Evolutionary conservation across 139 green algal species (phyloP), one percentile per base, ranked within the genome.

Genomic region (Chlamydomonas eustigma): DNA sequence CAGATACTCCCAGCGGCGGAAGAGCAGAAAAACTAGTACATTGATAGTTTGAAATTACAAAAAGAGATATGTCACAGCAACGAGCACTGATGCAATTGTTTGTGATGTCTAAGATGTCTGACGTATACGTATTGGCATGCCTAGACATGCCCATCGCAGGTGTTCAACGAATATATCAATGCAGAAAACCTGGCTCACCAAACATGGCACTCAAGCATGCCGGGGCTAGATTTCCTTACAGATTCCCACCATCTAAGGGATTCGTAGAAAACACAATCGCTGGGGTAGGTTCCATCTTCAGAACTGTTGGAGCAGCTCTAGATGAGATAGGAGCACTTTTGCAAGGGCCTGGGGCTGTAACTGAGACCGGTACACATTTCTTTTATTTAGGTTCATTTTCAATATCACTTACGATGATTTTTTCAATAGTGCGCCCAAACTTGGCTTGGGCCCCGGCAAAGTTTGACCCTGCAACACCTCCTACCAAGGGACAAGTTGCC

Each of bases 401-500:
- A n/a, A 3, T 72, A n/a, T 6, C 18, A 12, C 3, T 38, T 34
- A 44, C 34, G 65, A 44, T 44, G 65, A 44, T 34, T 18, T 68
- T 68, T 3, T 34, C 28, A 73, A 75, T 79, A 89, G 85, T 87
- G 28, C 66, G 77, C 4, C 85, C 85, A 34, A 89, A 89, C 79
- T 75, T 84, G 28, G 85, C 85, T 3, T 89, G 83, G 73, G 79
- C 81, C n/a, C 85, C 85, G 2, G 80, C 80, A 12, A 72, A 80
- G 34, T 70, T 39, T 0, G 68, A 81, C 44, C 50, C 77, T 30
- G 64, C 51, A 25, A 28, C 70, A 34, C 51, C 80, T 35, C 73
- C 71, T 22, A 75, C 38, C 36, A 36, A 68, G 4, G 70, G 80
- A 1, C 51, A 58, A 28, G 50, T 78, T 0, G 74, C 81, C 25